Conservation (phyloP, 2,329 filamentous ascomycete genomes). For the Coniochaeta sp. region DNA sequence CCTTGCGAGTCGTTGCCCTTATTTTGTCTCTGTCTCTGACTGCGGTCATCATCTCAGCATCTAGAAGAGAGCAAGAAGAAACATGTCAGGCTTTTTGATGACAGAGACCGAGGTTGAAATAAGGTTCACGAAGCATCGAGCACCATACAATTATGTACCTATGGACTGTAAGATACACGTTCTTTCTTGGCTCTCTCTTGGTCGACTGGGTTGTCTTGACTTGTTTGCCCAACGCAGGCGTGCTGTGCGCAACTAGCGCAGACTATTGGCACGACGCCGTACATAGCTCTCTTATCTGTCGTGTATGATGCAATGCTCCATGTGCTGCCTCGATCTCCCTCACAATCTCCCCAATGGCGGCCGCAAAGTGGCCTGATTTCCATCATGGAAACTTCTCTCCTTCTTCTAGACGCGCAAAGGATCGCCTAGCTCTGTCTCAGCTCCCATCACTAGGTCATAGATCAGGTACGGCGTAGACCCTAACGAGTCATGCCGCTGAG, state of each 20-base stretch:
- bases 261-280: neutral
- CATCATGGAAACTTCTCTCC: neutral
- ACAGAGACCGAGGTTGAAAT: neutral
- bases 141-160: neutral
- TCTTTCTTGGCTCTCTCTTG: neutral
- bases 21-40: neutral
- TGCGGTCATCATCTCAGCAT: neutral
- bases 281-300: neutral
- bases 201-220: neutral
- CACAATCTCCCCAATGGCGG: neutral
- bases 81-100: neutral
- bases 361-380: neutral
- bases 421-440: neutral
- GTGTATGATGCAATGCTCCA: neutral
- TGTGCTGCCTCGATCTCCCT: neutral
- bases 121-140: neutral
- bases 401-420: neutral
- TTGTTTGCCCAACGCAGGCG: neutral
- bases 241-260: neutral
- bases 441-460: neutral
- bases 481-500: neutral
- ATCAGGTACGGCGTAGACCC: neutral
- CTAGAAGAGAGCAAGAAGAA: neutral
- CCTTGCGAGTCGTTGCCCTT: neutral
- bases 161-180: neutral